These are phyloP conservation scores for Narthecium ossifragum DNA, from an alignment of 106 monocot species.

Conservation along the genomic window DNA sequence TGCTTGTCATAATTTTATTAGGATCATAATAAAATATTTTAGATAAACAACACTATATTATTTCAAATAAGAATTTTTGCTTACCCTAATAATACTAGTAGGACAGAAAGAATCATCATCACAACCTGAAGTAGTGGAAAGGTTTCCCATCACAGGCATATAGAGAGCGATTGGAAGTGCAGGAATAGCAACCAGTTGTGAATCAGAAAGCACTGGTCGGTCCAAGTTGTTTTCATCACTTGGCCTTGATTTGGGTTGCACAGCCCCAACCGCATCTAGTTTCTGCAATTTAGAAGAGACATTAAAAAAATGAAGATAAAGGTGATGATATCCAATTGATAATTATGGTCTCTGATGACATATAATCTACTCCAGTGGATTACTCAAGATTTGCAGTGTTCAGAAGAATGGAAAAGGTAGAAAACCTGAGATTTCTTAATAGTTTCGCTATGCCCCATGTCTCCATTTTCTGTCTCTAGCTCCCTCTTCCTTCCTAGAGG, in stretches of 20 bases:
- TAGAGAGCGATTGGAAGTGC: constrained; percentile 27
- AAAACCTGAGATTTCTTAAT: constrained; percentile 13
- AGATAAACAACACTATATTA: background rate
- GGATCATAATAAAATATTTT: background rate
- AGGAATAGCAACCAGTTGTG: constrained; percentile 20
- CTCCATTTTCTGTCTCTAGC: background rate
- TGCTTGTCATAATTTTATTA: background rate
- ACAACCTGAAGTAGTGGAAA: constrained; percentile 28
- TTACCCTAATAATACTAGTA: constrained; percentile 1
- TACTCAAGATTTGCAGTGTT: too few relatives aligned
- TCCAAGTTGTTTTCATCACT: background rate
- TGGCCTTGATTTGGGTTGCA: background rate
- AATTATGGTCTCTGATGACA: too few relatives aligned
- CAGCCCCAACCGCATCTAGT: background rate
- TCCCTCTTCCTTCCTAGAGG: background rate
- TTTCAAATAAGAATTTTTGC: background rate
- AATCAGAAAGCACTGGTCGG: constrained; percentile 3
- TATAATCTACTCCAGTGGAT: too few relatives aligned
- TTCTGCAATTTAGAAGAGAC: constrained; percentile 12
- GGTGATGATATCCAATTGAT: background rate
- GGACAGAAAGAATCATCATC: constrained; percentile 1
- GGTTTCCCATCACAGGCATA: constrained; percentile 25
- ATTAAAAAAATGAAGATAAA: background rate
- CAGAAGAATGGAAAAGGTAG: background rate
- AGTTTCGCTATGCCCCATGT: background rate